phyloP scores from a whole-genome alignment of 108 stramenopile species.

The Aurantiochytrium sp. region DNA sequence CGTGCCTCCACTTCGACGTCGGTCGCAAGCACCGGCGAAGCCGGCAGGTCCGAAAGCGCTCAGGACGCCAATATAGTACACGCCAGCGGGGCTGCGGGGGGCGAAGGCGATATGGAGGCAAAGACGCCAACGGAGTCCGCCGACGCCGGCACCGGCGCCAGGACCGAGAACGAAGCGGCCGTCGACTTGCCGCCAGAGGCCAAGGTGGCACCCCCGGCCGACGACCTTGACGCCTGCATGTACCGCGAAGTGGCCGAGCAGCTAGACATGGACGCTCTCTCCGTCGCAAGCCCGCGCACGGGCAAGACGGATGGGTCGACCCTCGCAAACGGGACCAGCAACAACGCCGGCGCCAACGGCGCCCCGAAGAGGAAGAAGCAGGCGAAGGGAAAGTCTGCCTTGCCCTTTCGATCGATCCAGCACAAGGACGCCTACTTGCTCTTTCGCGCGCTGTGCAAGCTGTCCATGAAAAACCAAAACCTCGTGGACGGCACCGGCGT shows the following conservation, averaged over 20 bases:
- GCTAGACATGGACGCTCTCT: neutral
- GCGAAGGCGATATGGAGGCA: neutral
- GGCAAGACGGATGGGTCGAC: too few relatives aligned
- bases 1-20: too few relatives aligned
- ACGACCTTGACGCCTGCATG: neutral
- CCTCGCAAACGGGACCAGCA: too few relatives aligned
- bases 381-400: neutral
- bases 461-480: slow-evolving; percentile 69
- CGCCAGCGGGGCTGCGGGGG: neutral
- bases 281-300: neutral
- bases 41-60: neutral
- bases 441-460: slow-evolving; percentile 85
- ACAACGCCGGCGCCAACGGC: neutral
- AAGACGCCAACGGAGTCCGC: too few relatives aligned
- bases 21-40: too few relatives aligned
- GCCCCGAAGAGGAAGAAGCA: neutral
- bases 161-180: too few relatives aligned
- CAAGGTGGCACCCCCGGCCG: neutral
- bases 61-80: too few relatives aligned
- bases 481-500: slow-evolving; percentile 3
- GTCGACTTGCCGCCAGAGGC: neutral
- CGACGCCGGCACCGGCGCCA: too few relatives aligned
- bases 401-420: slow-evolving; percentile 70
- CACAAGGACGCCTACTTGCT: slow-evolving; percentile 92
- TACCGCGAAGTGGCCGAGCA: neutral